Percentiles rank a stretch among this genome's conserved stretches.
phyloP scores from a whole-genome alignment of 2,329 filamentous ascomycete genomes.

The Alternaria incomplexa region DNA sequence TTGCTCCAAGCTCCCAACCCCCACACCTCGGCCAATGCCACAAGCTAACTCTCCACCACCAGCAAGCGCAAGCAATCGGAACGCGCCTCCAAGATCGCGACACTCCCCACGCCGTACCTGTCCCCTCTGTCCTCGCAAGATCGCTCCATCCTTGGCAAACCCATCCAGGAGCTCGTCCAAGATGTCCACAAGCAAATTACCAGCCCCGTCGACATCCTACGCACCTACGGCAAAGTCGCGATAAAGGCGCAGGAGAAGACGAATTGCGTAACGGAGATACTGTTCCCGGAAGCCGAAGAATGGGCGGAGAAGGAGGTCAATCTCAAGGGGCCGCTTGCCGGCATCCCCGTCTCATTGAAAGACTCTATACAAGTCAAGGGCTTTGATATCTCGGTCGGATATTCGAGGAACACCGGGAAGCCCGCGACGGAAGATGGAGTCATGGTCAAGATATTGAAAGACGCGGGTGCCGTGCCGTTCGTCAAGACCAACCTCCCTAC shows the following conservation, averaged over 20 bases:
- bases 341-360: slow-evolving; percentile 86
- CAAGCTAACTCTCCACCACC: slow-evolving; percentile 49
- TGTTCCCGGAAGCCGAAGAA: slow-evolving; percentile 77
- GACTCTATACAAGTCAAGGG: slow-evolving; percentile 77
- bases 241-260: slow-evolving; percentile 83
- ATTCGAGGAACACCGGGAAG: slow-evolving; percentile 74
- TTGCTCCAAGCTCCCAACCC: slow-evolving; percentile 19
- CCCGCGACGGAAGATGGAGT: slow-evolving; percentile 71
- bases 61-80: slow-evolving; percentile 83
- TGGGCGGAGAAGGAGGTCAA: slow-evolving; percentile 71
- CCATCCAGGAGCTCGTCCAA: slow-evolving; percentile 79
- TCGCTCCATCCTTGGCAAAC: slow-evolving; percentile 69
- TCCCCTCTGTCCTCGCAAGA: slow-evolving; percentile 69
- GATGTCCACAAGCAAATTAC: slow-evolving; percentile 74
- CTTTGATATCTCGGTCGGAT: slow-evolving; percentile 83
- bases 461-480: slow-evolving; percentile 87
- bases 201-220: slow-evolving; percentile 75
- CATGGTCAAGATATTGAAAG: slow-evolving; percentile 78
- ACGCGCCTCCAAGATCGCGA: slow-evolving; percentile 71
- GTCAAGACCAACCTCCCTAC: slow-evolving; percentile 92
- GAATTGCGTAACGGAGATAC: slow-evolving; percentile 87
- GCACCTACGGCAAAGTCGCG: slow-evolving; percentile 84
- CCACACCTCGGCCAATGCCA: neutral
- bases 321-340: slow-evolving; percentile 80
- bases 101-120: slow-evolving; percentile 70